phyloP scores from a whole-genome alignment of 352 stramenopile species.

The Globisporangium yorkense region DNA sequence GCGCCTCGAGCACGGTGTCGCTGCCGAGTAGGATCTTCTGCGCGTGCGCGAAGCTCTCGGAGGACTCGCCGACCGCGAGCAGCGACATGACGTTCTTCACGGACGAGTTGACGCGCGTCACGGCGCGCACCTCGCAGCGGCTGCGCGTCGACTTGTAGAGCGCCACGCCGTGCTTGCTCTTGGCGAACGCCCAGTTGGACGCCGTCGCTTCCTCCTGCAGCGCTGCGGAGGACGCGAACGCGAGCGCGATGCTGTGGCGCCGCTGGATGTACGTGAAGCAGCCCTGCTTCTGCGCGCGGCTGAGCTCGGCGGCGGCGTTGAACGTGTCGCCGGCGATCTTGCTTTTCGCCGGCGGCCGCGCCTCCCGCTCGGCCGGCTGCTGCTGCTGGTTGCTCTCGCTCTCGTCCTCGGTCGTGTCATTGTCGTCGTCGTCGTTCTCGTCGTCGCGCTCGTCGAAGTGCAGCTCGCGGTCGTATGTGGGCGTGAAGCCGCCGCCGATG shows the following conservation, averaged over 20 bases:
- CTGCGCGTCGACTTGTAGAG: slow-evolving; percentile 64
- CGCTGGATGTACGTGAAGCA: slow-evolving; percentile 83
- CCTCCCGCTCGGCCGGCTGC: background rate
- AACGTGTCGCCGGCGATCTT: slow-evolving; percentile 15
- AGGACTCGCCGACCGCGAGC: slow-evolving; percentile 44
- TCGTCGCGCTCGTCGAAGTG: slow-evolving; percentile 19
- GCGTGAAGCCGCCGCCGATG: slow-evolving; percentile 5
- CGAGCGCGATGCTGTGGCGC: slow-evolving; percentile 60
- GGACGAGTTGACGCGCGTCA: slow-evolving; percentile 69
- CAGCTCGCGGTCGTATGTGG: slow-evolving; percentile 6
- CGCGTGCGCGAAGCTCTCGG: slow-evolving; percentile 46
- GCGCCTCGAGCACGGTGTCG: slow-evolving; percentile 63
- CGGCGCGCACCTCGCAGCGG: slow-evolving; percentile 64
- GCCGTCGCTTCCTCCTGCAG: background rate
- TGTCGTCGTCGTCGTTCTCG: slow-evolving; percentile 10
- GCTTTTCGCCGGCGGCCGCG: no score
- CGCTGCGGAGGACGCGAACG: slow-evolving; percentile 45
- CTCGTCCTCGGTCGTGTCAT: slow-evolving; percentile 14
- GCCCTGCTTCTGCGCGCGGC: slow-evolving; percentile 61
- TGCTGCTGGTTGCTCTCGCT: slow-evolving; percentile 6
- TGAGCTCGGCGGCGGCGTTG: slow-evolving; percentile 22
- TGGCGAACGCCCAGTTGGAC: slow-evolving; percentile 50
- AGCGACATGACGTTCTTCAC: slow-evolving; percentile 83
- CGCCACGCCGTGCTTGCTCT: slow-evolving; percentile 66
- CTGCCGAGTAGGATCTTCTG: slow-evolving; percentile 55